Evolutionary conservation across 1,284 basidiomycete genomes (phyloP).

Genomic region (Ganoderma sinense): DNA sequence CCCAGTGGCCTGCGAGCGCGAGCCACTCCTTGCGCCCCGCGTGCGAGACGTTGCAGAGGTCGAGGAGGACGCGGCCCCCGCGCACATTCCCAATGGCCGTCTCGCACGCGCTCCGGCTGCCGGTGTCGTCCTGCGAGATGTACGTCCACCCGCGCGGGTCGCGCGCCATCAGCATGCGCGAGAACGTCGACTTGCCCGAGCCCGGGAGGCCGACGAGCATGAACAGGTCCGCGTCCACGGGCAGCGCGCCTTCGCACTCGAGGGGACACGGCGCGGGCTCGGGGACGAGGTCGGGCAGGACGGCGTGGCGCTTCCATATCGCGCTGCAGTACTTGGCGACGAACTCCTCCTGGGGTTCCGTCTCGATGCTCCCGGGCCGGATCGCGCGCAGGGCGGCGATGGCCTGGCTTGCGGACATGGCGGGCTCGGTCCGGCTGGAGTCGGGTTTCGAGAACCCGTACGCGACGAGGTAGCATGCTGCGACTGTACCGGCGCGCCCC

Average conservation of each 20-base stretch:
- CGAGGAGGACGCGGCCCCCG: constrained; percentile 53
- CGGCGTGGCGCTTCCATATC: constrained; percentile 63
- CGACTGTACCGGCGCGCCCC: constrained; percentile 67
- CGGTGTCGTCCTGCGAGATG: constrained; percentile 64
- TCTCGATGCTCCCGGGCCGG: constrained; percentile 64
- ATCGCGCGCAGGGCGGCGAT: constrained; percentile 54
- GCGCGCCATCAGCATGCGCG: constrained; percentile 52
- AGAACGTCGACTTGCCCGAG: constrained; percentile 67
- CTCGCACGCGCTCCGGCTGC: constrained; percentile 58
- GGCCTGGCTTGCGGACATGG: constrained; percentile 56
- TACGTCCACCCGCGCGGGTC: constrained; percentile 50
- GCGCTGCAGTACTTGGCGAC: constrained; percentile 63
- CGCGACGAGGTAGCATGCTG: constrained; percentile 65
- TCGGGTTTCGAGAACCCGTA: constrained; percentile 56
- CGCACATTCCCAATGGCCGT: constrained; percentile 50
- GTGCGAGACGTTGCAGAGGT: constrained; percentile 60
- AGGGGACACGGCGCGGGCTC: constrained; percentile 57
- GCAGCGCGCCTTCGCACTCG: constrained; percentile 51
- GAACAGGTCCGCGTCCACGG: constrained; percentile 48
- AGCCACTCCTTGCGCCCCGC: constrained; percentile 59
- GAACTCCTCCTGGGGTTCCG: constrained; percentile 60
- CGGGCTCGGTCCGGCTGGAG: constrained; percentile 49
- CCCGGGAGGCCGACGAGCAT: constrained; percentile 67
- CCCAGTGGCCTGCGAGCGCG: constrained; percentile 58
- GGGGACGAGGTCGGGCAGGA: constrained; percentile 54